Conservation (phyloP, 2,329 filamentous ascomycete genomes). For the Aspergillus sp. region DNA sequence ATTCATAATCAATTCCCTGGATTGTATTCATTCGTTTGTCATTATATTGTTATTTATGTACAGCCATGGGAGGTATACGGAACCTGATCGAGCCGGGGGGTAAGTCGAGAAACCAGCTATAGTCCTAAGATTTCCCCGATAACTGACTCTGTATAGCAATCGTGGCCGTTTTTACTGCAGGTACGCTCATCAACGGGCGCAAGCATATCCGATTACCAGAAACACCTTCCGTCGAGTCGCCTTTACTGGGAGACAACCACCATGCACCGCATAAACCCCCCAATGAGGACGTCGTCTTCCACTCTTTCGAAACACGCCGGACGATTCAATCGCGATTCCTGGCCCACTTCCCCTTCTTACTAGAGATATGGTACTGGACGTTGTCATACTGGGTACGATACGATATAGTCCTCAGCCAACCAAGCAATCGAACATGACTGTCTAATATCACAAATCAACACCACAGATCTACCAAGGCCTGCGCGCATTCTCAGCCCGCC, state of each 20-base stretch:
- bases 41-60: not conserved
- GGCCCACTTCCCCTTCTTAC: slow-evolving; percentile 28
- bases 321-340: slow-evolving; percentile 24
- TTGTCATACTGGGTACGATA: slow-evolving; percentile 32
- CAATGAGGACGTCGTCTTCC: not conserved
- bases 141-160: slow-evolving; percentile 9
- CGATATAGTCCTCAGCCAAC: not conserved
- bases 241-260: slow-evolving; percentile 10
- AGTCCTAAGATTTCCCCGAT: not conserved
- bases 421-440: too few relatives aligned
- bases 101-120: slow-evolving; percentile 1
- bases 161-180: slow-evolving; percentile 12
- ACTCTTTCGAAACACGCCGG: slow-evolving; percentile 2
- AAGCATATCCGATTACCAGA: slow-evolving; percentile 3
- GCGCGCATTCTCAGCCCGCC: slow-evolving; percentile 44
- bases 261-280: slow-evolving; percentile 3
- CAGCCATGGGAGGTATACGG: slow-evolving; percentile 10
- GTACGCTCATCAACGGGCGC: slow-evolving; percentile 15
- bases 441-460: not conserved
- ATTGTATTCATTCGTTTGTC: not conserved
- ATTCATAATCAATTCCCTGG: too few relatives aligned
- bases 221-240: slow-evolving; percentile 13
- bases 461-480: slow-evolving; percentile 44
- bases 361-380: slow-evolving; percentile 36
- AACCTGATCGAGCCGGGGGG: slow-evolving; percentile 20